A percentile compares a stretch with the other conserved stretches of the same genome.
These are phyloP conservation scores for Chlorencoelia australis DNA, from an alignment of 2,329 filamentous ascomycete species.

Conservation along the genomic window DNA sequence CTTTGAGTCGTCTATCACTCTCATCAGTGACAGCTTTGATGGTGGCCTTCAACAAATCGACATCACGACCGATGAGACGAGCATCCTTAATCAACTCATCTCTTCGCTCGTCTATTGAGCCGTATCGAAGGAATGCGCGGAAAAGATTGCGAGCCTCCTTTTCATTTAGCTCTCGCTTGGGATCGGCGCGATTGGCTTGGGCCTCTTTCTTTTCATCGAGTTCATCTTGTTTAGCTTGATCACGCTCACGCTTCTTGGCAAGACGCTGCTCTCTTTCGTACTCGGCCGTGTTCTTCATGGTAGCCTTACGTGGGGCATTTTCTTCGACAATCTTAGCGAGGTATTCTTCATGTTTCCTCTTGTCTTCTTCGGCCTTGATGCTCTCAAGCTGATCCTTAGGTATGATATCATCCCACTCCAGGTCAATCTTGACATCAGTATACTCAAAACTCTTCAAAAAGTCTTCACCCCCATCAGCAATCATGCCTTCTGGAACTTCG, in stretches of 20 bases:
- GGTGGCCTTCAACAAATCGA: conserved; percentile 65
- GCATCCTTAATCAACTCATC: conserved; percentile 85
- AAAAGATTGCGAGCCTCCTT: conserved; percentile 92
- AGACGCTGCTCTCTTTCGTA: conserved; percentile 55
- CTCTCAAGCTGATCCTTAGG: conserved; percentile 84
- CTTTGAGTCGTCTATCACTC: conserved; percentile 62
- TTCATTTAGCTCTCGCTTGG: conserved; percentile 78
- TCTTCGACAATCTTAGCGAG: conserved; percentile 74
- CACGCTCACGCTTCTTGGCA: conserved; percentile 54
- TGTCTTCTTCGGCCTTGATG: conserved; percentile 82
- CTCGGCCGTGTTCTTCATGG: conserved; percentile 45
- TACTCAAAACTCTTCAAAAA: conserved; percentile 87
- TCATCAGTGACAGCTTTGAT: conserved; percentile 59
- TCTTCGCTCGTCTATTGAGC: conserved; percentile 76
- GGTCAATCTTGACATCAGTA: conserved; percentile 93
- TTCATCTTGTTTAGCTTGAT: conserved; percentile 60
- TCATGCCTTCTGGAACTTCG: conserved; percentile 86
- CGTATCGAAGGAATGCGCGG: conserved; percentile 81
- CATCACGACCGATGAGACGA: conserved; percentile 71
- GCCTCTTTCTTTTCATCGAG: conserved; percentile 55
- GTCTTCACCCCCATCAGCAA: conserved; percentile 92
- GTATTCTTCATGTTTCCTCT: conserved; percentile 72
- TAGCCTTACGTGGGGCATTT: conserved; percentile 69
- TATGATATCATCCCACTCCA: conserved; percentile 98
- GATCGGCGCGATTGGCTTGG: conserved; percentile 67